A percentile compares a stretch with the other conserved stretches of the same genome.
phyloP scores from a whole-genome alignment of 2,329 filamentous ascomycete genomes.

The Blastomyces gilchristii region DNA sequence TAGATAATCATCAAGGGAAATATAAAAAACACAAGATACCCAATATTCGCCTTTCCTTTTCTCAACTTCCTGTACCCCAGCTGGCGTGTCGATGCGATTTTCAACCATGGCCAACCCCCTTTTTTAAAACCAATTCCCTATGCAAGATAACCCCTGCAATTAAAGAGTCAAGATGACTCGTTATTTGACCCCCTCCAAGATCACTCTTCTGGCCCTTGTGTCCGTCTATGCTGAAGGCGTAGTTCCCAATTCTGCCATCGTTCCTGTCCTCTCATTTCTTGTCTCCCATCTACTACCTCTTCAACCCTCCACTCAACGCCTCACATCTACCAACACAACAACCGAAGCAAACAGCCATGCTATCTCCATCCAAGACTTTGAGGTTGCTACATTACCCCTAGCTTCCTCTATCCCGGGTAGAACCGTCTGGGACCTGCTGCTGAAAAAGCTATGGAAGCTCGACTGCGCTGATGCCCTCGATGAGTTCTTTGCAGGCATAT shows the following conservation, averaged over 20 bases:
- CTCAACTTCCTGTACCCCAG: background rate
- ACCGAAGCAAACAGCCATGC: slow-evolving; percentile 23
- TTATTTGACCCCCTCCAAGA: slow-evolving; percentile 79
- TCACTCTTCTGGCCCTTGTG: slow-evolving; percentile 69
- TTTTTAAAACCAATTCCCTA: background rate
- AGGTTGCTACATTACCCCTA: slow-evolving; percentile 37
- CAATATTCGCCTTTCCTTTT: background rate
- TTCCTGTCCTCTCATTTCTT: slow-evolving; percentile 69
- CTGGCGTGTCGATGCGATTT: background rate
- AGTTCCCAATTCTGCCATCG: slow-evolving; percentile 58
- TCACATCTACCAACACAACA: slow-evolving; percentile 12
- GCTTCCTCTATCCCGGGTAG: slow-evolving; percentile 56
- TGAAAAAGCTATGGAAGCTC: slow-evolving; percentile 72
- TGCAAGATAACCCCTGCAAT: background rate
- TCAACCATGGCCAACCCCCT: background rate
- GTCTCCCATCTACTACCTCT: slow-evolving; percentile 54
- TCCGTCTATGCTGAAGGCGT: slow-evolving; percentile 67
- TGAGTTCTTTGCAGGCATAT: slow-evolving; percentile 57
- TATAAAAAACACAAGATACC: background rate
- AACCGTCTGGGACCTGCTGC: slow-evolving; percentile 77
- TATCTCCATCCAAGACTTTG: slow-evolving; percentile 37
- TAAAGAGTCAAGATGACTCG: slow-evolving; percentile 53
- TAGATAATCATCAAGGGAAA: background rate
- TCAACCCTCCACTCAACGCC: slow-evolving; percentile 17
- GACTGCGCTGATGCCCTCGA: slow-evolving; percentile 74